Conservation (phyloP, 2,329 filamentous ascomycete genomes). For the Neofusicoccum cordaticola region DNA sequence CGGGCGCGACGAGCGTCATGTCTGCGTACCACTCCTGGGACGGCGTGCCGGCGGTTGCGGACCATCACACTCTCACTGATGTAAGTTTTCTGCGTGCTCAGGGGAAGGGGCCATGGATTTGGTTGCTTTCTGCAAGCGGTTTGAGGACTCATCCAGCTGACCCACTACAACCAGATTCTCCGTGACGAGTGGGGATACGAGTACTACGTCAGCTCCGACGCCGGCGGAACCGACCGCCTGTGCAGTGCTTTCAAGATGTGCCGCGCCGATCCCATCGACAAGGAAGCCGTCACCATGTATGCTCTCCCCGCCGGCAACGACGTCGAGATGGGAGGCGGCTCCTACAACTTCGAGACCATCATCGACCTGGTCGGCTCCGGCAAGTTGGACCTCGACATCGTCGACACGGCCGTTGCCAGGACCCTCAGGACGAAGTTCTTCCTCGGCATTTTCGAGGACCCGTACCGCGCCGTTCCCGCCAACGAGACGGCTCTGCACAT, state of each 20-base stretch:
- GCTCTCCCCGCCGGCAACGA: constrained; percentile 68
- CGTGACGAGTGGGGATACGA: constrained; percentile 71
- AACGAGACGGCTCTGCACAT: constrained; percentile 58
- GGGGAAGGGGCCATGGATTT: too few species aligned
- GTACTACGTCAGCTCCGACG: constrained; percentile 65
- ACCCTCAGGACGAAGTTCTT: constrained; percentile 67
- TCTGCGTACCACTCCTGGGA: constrained; percentile 73
- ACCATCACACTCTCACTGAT: constrained; percentile 61
- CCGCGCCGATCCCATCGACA: constrained; percentile 58
- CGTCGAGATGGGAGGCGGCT: constrained; percentile 74
- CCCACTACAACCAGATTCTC: constrained; percentile 48
- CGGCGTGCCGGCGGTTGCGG: constrained; percentile 65
- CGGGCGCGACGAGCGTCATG: constrained; percentile 67
- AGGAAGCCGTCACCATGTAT: constrained; percentile 61
- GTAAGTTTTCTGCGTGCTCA: not conserved
- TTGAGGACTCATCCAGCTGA: not conserved
- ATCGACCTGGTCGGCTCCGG: constrained; percentile 62
- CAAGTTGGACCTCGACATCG: constrained; percentile 56
- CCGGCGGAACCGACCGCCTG: constrained; percentile 67
- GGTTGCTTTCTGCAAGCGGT: constrained; percentile 25
- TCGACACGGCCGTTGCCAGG: constrained; percentile 66
- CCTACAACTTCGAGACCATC: constrained; percentile 67
- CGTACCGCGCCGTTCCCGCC: constrained; percentile 58
- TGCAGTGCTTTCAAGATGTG: constrained; percentile 66
- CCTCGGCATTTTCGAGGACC: constrained; percentile 69